Evolutionary conservation across 805 yeast species (phyloP).

Genomic region (Hanseniaspora taiwanica): DNA sequence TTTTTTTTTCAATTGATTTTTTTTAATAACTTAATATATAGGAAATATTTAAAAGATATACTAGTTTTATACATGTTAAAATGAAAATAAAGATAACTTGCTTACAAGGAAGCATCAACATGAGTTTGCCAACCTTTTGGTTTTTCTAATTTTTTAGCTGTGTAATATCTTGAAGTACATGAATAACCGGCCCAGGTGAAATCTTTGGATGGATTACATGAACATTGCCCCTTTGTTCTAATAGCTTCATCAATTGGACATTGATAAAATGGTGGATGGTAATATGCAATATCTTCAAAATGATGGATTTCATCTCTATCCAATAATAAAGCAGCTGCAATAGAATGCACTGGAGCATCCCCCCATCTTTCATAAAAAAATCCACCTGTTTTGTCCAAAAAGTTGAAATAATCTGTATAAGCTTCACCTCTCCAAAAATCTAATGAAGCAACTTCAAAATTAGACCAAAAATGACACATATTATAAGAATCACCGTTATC

Average conservation of each 20-base stretch:
- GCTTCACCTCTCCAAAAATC: slow-evolving; percentile 65
- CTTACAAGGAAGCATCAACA: no score
- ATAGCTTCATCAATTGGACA: slow-evolving; percentile 58
- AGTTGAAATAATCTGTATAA: slow-evolving; percentile 56
- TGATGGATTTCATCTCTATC: slow-evolving; percentile 60
- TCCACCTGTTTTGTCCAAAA: slow-evolving; percentile 74
- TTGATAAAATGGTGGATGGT: slow-evolving; percentile 66
- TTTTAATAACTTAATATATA: no score
- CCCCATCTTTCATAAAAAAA: slow-evolving; percentile 92
- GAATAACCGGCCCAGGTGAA: slow-evolving; percentile 68
- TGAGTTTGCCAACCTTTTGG: slow-evolving; percentile 67
- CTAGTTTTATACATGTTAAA: no score
- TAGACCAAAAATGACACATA: slow-evolving; percentile 85
- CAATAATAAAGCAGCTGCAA: slow-evolving; percentile 71
- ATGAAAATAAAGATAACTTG: neutral
- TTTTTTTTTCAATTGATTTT: no score
- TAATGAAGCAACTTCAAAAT: slow-evolving; percentile 70
- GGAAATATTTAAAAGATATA: no score
- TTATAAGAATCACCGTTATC: slow-evolving; percentile 64
- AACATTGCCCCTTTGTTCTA: slow-evolving; percentile 53
- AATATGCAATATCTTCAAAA: slow-evolving; percentile 78
- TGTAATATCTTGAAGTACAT: slow-evolving; percentile 53
- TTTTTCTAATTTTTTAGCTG: slow-evolving; percentile 39
- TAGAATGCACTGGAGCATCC: slow-evolving; percentile 85
- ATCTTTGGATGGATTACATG: slow-evolving; percentile 56